phyloP scores from a whole-genome alignment of 225 moss, liverwort and hornwort species.

The Pseudoscleropodium purum region DNA sequence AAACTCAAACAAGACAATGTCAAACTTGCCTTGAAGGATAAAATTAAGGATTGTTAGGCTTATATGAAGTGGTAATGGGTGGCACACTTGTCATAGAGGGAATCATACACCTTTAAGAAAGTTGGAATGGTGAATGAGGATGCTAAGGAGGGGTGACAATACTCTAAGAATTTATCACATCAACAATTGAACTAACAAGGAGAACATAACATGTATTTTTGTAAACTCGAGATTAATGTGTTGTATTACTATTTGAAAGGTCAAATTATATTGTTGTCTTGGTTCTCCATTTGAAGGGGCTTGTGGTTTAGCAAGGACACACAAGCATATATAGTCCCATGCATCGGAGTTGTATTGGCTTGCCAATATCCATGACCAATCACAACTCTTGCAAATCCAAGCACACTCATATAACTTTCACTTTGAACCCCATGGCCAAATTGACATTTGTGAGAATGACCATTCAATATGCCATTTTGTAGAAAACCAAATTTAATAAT shows the following conservation, averaged over 20 bases:
- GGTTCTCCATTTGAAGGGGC: background rate
- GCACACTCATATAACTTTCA: fast-evolving
- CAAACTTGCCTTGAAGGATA: background rate
- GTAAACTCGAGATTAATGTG: too few species aligned
- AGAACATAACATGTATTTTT: background rate
- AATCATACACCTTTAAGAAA: background rate
- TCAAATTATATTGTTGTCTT: background rate
- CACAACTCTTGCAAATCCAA: too few species aligned
- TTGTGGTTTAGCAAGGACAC: fast-evolving
- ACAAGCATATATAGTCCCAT: background rate
- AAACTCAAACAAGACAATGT: background rate
- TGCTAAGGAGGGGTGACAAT: background rate
- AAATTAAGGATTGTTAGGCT: background rate
- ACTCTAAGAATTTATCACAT: background rate
- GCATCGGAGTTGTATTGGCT: background rate
- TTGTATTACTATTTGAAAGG: background rate
- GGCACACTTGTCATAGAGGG: too few species aligned
- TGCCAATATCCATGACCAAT: background rate
- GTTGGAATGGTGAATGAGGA: fast-evolving
- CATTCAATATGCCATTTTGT: too few species aligned
- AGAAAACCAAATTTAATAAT: background rate
- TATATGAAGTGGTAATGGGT: background rate
- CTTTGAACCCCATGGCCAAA: background rate
- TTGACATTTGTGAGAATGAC: background rate
- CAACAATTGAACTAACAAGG: background rate